A percentile compares a stretch with the other conserved stretches of the same genome.
These are phyloP conservation scores for Botryotinia convoluta DNA, from an alignment of 2,329 filamentous ascomycete species.

Conservation along the genomic window DNA sequence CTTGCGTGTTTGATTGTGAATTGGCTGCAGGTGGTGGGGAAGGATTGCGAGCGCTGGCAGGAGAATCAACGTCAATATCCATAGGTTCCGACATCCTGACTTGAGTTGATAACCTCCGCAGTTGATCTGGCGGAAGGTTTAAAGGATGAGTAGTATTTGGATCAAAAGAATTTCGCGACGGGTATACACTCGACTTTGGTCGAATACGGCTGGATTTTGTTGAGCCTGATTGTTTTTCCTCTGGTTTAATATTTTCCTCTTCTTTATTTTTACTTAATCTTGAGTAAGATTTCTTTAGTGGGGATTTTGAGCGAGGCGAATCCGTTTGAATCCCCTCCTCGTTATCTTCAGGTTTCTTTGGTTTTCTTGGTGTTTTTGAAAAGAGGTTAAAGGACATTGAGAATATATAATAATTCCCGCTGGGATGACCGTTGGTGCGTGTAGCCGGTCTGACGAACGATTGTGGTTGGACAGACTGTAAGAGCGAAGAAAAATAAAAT, in stretches of 20 bases:
- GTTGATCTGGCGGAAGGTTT: conserved; percentile 86
- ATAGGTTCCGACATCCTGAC: conserved; percentile 57
- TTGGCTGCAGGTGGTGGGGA: conserved; percentile 52
- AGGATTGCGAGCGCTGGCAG: conserved; percentile 45
- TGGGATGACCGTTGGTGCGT: conserved; percentile 17
- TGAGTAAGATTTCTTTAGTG: conserved; percentile 36
- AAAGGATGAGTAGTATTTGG: conserved; percentile 73
- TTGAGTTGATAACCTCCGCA: conserved; percentile 70
- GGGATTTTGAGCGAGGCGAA: conserved; percentile 33
- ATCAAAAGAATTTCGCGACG: conserved; percentile 50
- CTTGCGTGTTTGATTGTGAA: conserved; percentile 14
- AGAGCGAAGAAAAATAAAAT: neutral
- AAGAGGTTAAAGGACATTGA: conserved; percentile 36
- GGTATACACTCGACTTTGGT: conserved; percentile 31
- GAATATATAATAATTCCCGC: conserved; percentile 19
- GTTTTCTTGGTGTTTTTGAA: conserved; percentile 39
- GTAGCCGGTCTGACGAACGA: conserved; percentile 19
- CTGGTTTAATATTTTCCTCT: conserved; percentile 32
- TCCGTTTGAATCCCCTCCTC: conserved; percentile 31
- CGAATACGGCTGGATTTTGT: conserved; percentile 35
- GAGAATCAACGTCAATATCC: conserved; percentile 70
- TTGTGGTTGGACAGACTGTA: conserved; percentile 17
- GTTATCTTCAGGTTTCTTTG: conserved; percentile 34
- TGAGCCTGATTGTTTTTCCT: conserved; percentile 30
- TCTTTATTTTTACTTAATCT: conserved; percentile 34